These are phyloP conservation scores for Lithohypha guttulata DNA, from an alignment of 2,329 filamentous ascomycete species.

Conservation along the genomic window DNA sequence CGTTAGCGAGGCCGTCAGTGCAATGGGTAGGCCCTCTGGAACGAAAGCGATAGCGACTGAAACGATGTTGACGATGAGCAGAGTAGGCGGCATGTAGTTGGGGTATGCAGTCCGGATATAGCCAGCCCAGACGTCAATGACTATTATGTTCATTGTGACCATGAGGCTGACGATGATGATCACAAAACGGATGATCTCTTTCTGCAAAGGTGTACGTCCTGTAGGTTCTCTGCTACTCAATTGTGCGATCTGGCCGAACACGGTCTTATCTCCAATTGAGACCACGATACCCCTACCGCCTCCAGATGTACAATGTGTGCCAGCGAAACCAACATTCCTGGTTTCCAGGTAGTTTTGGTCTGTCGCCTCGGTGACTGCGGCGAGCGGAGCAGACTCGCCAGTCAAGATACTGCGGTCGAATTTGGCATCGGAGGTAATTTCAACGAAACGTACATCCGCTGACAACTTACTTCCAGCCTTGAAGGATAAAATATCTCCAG, in stretches of 20 bases:
- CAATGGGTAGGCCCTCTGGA: slow-evolving; percentile 62
- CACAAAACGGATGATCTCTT: slow-evolving; percentile 64
- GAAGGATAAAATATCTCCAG: slow-evolving; percentile 58
- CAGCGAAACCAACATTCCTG: slow-evolving; percentile 63
- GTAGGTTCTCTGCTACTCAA: slow-evolving; percentile 59
- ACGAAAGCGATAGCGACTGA: slow-evolving; percentile 65
- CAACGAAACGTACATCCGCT: slow-evolving; percentile 60
- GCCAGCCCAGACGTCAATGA: slow-evolving; percentile 57
- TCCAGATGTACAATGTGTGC: slow-evolving; percentile 67
- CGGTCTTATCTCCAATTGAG: slow-evolving; percentile 57
- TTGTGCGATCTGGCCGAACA: slow-evolving; percentile 66
- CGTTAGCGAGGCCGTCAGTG: slow-evolving; percentile 58
- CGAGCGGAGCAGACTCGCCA: slow-evolving; percentile 55
- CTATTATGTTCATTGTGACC: slow-evolving; percentile 34
- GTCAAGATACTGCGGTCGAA: slow-evolving; percentile 66
- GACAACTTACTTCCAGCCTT: slow-evolving; percentile 64
- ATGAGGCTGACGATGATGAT: slow-evolving; percentile 59
- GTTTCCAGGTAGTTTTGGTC: slow-evolving; percentile 69
- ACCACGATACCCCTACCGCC: slow-evolving; percentile 57
- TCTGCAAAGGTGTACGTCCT: slow-evolving; percentile 59
- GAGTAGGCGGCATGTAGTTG: slow-evolving; percentile 60
- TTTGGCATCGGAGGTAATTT: slow-evolving; percentile 57
- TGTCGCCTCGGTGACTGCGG: slow-evolving; percentile 53
- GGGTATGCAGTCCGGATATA: slow-evolving; percentile 60
- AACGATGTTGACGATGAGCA: slow-evolving; percentile 62